Evolutionary conservation across 176 grass and related monocot species (phyloP).

Genomic region (Aegilops sharonensis): DNA sequence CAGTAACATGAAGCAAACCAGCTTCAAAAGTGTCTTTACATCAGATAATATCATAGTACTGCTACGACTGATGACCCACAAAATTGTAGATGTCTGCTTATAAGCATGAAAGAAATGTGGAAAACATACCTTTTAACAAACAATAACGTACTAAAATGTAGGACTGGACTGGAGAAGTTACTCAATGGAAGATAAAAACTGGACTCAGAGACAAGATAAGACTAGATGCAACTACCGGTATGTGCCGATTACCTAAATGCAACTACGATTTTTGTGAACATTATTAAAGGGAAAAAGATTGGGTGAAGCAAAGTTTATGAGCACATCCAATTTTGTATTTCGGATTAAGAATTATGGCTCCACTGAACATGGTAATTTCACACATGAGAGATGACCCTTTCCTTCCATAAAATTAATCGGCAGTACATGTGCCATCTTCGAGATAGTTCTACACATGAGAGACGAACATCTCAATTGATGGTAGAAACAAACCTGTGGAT

Average conservation of each 20-base stretch:
- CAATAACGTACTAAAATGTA: background rate
- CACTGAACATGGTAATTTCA: slow-evolving; percentile 11
- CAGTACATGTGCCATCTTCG: background rate
- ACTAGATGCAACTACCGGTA: background rate
- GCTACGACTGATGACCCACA: background rate
- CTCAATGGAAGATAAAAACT: background rate
- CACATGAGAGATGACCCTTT: background rate
- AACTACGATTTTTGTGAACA: background rate
- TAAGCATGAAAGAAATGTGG: background rate
- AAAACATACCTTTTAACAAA: background rate
- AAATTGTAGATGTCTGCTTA: background rate
- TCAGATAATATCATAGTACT: background rate
- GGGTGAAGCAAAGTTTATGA: background rate
- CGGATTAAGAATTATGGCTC: background rate
- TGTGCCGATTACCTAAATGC: background rate
- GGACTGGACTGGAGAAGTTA: background rate
- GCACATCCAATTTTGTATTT: background rate
- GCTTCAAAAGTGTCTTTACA: background rate
- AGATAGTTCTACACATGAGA: slow-evolving; percentile 5
- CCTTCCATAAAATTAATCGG: background rate
- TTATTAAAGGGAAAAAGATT: background rate
- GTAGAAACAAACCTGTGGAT: slow-evolving; percentile 72
- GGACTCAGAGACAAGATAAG: background rate
- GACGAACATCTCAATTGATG: background rate
- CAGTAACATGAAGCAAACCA: background rate